Percentiles rank a stretch among this genome's conserved stretches.
phyloP scores from a whole-genome alignment of 1,139 yeast species.

The Blastobotrys capitulatus region DNA sequence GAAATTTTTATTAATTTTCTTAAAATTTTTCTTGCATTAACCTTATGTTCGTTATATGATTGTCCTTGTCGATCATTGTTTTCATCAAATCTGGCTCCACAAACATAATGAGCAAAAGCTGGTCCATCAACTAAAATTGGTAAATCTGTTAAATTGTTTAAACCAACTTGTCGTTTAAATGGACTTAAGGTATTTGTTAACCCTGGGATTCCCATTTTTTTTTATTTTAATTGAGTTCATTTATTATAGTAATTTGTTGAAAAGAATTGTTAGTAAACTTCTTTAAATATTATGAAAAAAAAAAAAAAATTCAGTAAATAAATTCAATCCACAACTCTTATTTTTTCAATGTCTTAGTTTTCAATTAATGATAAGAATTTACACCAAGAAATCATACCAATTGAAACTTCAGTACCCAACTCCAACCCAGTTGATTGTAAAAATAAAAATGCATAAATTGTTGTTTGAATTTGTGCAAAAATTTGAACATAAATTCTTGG shows the following conservation, averaged over 20 bases:
- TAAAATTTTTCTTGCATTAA: background rate
- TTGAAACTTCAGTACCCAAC: background rate
- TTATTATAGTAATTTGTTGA: too few relatives aligned
- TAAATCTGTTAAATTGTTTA: conserved; percentile 1
- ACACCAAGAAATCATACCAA: background rate
- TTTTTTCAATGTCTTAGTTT: background rate
- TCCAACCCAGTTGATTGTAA: conserved; percentile 8
- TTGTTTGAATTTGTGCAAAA: conserved; percentile 14
- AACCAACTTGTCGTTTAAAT: background rate
- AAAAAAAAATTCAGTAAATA: too few relatives aligned
- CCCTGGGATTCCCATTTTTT: conserved; percentile 13
- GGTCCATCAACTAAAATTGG: conserved; percentile 16
- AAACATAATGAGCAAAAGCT: conserved; percentile 13
- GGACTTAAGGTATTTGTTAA: conserved; percentile 4
- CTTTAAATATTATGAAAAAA: too few relatives aligned
- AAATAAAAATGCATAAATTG: conserved; percentile 10
- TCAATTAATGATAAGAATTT: background rate
- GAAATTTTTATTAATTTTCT: background rate
- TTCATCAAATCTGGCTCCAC: conserved; percentile 6
- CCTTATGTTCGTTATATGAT: background rate
- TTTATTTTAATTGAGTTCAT: too few relatives aligned
- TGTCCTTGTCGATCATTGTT: background rate
- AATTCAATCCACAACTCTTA: too few relatives aligned
- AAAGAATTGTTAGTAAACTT: too few relatives aligned
- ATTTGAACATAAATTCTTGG: conserved; percentile 2